Percentiles rank a stretch among this genome's conserved stretches.
These are phyloP conservation scores for Cicer chorassanicum DNA, from an alignment of 306 rosid genomes.

Conservation along the genomic window DNA sequence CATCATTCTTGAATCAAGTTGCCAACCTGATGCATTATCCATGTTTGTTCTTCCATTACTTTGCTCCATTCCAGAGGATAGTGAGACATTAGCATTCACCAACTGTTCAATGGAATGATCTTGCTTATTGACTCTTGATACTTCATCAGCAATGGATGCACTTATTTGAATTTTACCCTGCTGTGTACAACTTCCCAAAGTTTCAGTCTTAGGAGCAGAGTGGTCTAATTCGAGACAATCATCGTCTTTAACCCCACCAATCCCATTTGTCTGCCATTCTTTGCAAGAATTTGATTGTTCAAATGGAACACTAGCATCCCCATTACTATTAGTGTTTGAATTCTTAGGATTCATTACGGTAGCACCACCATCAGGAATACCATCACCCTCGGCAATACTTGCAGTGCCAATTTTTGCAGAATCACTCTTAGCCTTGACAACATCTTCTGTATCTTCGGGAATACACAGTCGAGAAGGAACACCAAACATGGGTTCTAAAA, in stretches of 20 bases:
- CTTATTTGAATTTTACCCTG: conserved; percentile 61
- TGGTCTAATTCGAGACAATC: conserved; percentile 60
- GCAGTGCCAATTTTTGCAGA: conserved; percentile 56
- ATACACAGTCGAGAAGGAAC: conserved; percentile 78
- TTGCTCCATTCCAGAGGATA: conserved; percentile 66
- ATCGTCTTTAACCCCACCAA: conserved; percentile 67
- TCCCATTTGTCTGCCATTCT: conserved; percentile 73
- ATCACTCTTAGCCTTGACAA: conserved; percentile 63
- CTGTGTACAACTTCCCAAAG: conserved; percentile 55
- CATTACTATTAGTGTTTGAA: conserved; percentile 59
- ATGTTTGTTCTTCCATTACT: conserved; percentile 66
- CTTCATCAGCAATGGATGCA: conserved; percentile 71
- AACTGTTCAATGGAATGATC: conserved; percentile 62
- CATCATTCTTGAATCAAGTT: conserved; percentile 42
- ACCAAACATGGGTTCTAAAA: conserved; percentile 85
- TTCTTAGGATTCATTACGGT: conserved; percentile 59
- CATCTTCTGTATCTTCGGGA: conserved; percentile 93
- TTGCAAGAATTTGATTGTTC: conserved; percentile 77
- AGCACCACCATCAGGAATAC: conserved; percentile 63
- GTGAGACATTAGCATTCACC: conserved; percentile 60
- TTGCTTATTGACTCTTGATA: conserved; percentile 69
- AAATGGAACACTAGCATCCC: conserved; percentile 65
- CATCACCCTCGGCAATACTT: conserved; percentile 62
- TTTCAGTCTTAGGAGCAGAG: conserved; percentile 56
- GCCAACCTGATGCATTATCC: conserved; percentile 75